Base-by-base conservation (phyloP, 169 alveolate species). In the Plasmodium knowlesi region DNA sequence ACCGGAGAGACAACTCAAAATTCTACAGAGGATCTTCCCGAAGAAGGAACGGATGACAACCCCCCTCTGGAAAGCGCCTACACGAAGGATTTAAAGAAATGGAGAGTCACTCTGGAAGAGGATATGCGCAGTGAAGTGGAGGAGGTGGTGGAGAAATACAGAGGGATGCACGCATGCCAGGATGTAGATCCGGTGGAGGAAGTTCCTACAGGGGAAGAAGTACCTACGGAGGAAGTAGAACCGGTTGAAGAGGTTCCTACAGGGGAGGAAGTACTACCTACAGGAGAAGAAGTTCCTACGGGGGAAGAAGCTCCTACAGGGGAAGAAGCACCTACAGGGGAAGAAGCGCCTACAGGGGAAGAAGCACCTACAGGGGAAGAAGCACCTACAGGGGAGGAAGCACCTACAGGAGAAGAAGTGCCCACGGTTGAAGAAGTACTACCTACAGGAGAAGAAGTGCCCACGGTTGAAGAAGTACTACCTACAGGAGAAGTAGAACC, bases 101-200 rank as follows among this genome's bases (percentile, higher is more conserved):
- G 74, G 74, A 61, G 74, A 61, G 74, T 61, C 30, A 74, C 83
- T 10, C 54, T 74, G n/a, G 39, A 74, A 10, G 83, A 74, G 46
- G 37, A 12, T 25, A 6, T 41, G 25, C 54, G 30, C 16, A 6
- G 61, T 22, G 83, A 74, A 34, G 54, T 74, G 54, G 83, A 34
- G 43, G 57, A 0, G 25, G 82, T n/a, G 19, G 92, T 57, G 39
- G 30, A 25, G 12, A 54, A 83, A 30, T 32, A 83, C 8, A 19
- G 16, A n/a, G 92, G 16, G 22, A 70, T 37, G 22, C 39, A 0
- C 1, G 71, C 22, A 37, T 22, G 14, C 12, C 83, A 67, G 19
- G 82, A 83, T 4, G 43, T 22, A 12, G 30, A n/a, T 22, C 71
- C 43, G 32, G 43, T 0, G 25, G 14, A 46, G 46, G 74, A 37